phyloP scores from a whole-genome alignment of 345 rosid genomes.

The Alliaria petiolata region DNA sequence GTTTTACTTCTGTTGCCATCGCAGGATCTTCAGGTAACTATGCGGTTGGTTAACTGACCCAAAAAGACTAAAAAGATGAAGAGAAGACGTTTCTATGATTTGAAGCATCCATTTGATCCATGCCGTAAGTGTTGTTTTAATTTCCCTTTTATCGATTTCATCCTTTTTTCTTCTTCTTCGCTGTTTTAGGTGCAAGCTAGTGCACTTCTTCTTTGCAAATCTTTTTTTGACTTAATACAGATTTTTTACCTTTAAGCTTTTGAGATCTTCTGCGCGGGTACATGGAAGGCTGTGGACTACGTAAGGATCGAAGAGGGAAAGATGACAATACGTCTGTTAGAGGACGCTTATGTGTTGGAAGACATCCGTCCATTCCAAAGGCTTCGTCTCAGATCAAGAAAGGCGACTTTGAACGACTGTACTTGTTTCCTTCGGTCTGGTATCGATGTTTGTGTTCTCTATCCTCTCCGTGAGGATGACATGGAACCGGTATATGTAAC shows the following conservation, averaged over 20 bases:
- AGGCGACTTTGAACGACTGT: conserved; percentile 62
- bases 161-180: no score
- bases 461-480: conserved; percentile 15
- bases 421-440: conserved; percentile 74
- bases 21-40: neutral
- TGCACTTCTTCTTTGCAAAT: no score
- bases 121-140: conserved; percentile 44
- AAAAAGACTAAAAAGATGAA: conserved; percentile 26
- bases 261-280: conserved; percentile 53
- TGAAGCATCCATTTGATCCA: conserved; percentile 49
- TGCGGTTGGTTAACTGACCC: neutral
- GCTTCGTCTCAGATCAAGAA: conserved; percentile 75
- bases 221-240: neutral
- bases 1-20: conserved; percentile 8
- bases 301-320: conserved; percentile 54
- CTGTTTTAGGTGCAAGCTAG: neutral
- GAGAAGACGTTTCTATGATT: conserved; percentile 47
- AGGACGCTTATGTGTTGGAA: conserved; percentile 29
- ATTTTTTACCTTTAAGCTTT: conserved; percentile 46
- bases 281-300: conserved; percentile 64
- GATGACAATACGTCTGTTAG: conserved; percentile 42
- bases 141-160: no score
- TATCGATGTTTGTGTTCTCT: conserved; percentile 69
- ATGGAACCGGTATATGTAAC: conserved; percentile 32
- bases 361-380: conserved; percentile 52